Conservation (phyloP, 495 filamentous ascomycete species). For the Sphaerosporella brunnea region DNA sequence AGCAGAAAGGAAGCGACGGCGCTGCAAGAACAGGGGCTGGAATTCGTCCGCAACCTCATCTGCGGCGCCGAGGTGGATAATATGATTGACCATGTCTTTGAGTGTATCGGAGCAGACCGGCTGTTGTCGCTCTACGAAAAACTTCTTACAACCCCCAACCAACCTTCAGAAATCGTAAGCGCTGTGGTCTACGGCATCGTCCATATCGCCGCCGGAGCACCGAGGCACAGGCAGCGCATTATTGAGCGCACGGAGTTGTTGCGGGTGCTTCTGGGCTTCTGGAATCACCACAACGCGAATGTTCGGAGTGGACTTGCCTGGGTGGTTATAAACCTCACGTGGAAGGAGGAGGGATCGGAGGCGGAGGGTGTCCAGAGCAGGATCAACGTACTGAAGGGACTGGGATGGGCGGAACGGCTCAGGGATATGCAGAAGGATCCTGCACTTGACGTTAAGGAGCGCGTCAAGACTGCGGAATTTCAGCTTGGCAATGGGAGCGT, state of each 20-base stretch:
- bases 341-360: constrained; percentile 55
- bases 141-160: constrained; percentile 34
- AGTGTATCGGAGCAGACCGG: constrained; percentile 39
- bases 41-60: constrained; percentile 78
- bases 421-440: constrained; percentile 47
- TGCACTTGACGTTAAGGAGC: constrained; percentile 69
- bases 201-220: constrained; percentile 64
- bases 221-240: constrained; percentile 51
- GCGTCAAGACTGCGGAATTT: constrained; percentile 55
- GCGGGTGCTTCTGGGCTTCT: constrained; percentile 50
- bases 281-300: constrained; percentile 42
- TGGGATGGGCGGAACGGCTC: constrained; percentile 54
- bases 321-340: constrained; percentile 67
- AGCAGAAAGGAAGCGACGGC: constrained; percentile 46
- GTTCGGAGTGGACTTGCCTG: constrained; percentile 62
- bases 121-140: constrained; percentile 43
- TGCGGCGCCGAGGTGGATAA: constrained; percentile 42
- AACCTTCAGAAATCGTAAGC: constrained; percentile 56
- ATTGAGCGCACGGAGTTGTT: constrained; percentile 40
- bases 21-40: constrained; percentile 78
- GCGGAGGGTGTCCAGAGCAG: constrained; percentile 41
- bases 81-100: constrained; percentile 52
- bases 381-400: constrained; percentile 44
- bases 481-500: no score
- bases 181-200: constrained; percentile 60